Evolutionary conservation across 2,329 filamentous ascomycete genomes (phyloP), one percentile per base, ranked within the genome.

Genomic region (Sporothrix euskadiensis): DNA sequence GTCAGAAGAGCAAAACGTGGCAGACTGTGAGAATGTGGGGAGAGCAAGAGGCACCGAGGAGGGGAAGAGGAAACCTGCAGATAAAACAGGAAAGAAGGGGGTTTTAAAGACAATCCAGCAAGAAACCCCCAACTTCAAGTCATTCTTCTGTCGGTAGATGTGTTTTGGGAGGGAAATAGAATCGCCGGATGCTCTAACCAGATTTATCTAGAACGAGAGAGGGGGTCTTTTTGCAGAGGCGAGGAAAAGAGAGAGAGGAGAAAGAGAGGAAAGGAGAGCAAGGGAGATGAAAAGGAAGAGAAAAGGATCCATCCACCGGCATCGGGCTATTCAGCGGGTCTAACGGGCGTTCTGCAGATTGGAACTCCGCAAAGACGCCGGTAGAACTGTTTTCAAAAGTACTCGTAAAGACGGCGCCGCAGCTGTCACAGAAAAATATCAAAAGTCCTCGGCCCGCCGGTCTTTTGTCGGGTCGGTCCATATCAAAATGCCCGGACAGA

Each of bases 131-230:
- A 26, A 4, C 35, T 12, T 4, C 10, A 19, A 59, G 26, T 26
- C n/a, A 56, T n/a, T 10, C n/a, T 30, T 16, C n/a, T 66, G 63
- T 49, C 63, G 63, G 41, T 49, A 66, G 63, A 47, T 66, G 12
- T 49, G 41, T 4, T 10, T 19, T 66, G 39, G 12, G 22, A 47
- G 61, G 63, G 41, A 49, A 49, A 66, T 7, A 56, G 41, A 66
- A 49, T 32, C 12, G 22, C 63, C 63, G 63, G 63, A 19, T 26
- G 26, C 12, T 19, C 63, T 49, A 49, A 49, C 63, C 63, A 32
- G 41, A 49, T 49, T 7, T 14, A 49, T 49, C 44, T 19, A 49
- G 14, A 49, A 14, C 44, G 3, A 56, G 3, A 56, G 52, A 56
- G 4, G 14, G 26, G 26, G 26, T 1, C 26, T 26, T 26, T 26